Percentiles rank a stretch among this genome's conserved stretches.
Evolutionary conservation across 2,329 filamentous ascomycete genomes (phyloP).

Genomic region (Diaporthe vexans): DNA sequence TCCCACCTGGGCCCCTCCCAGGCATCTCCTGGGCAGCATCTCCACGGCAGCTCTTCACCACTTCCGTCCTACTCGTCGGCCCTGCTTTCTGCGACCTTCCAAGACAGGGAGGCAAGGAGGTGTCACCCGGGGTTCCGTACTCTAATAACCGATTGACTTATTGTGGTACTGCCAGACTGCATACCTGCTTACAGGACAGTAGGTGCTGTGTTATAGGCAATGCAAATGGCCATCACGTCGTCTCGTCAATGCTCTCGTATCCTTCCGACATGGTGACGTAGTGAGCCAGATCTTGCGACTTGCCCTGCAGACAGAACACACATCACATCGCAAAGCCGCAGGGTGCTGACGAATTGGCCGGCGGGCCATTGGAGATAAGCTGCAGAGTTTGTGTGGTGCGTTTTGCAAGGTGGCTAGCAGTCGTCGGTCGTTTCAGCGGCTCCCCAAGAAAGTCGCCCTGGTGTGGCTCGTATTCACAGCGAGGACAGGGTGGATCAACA

Average conservation of each 20-base stretch:
- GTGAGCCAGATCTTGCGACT: slow-evolving; percentile 6
- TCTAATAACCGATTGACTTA: background rate
- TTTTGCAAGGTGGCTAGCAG: background rate
- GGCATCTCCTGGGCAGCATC: background rate
- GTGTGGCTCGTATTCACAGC: slow-evolving; percentile 39
- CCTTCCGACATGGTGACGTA: slow-evolving; percentile 11
- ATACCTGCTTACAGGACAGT: background rate
- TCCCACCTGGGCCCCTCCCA: slow-evolving; percentile 13
- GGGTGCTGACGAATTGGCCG: slow-evolving; percentile 23
- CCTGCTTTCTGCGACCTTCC: slow-evolving; percentile 30
- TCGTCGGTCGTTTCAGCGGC: slow-evolving; percentile 26
- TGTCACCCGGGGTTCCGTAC: background rate
- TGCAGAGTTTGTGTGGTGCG: slow-evolving; percentile 1
- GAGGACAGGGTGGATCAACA: slow-evolving; percentile 1
- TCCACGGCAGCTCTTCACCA: background rate
- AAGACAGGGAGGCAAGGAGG: slow-evolving; percentile 17
- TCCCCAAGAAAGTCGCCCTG: background rate
- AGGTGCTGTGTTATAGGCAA: slow-evolving; percentile 8
- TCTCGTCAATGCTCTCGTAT: slow-evolving; percentile 21
- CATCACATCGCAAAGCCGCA: slow-evolving; percentile 22
- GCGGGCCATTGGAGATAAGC: slow-evolving; percentile 23
- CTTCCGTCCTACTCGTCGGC: background rate
- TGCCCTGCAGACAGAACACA: background rate
- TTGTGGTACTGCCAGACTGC: background rate
- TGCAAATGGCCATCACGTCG: slow-evolving; percentile 6